Base-by-base conservation (phyloP, 179 eudicot species). In the Nepenthes alata region DNA sequence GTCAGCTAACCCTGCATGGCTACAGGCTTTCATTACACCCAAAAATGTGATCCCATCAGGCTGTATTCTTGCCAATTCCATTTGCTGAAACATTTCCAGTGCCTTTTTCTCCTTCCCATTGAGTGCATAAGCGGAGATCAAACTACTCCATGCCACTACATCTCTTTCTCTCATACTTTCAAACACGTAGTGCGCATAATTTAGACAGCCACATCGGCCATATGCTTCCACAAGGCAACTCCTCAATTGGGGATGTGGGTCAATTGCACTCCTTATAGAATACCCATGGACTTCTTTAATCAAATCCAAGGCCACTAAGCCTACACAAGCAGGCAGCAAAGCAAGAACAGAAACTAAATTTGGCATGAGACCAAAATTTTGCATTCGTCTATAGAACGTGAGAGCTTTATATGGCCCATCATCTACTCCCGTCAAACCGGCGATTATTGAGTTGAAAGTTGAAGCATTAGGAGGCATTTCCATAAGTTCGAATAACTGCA, bases 111-210 rank as follows among this genome's bases (percentile, higher is more conserved):
- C 85, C 67, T 80, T 81, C 11, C 95, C 95, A 54, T 86, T 85
- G 10, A 86, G 71, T 1, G 95, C 85, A 61, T 76, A 78, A 2
- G 89, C 87, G 0, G 89, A 83, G 41, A 86, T 84, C 62, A 86
- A 76, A 72, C 87, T 84, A 48, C 85, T 84, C 94, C 94, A 86
- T 0, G 87, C 82, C 61, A 86, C 89, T 0, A 86, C 89, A 57
- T 86, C 94, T 59, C 81, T 80, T 12, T 76, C 79, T 0, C n/a
- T 38, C 81, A 84, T 75, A 55, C 81, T 67, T 11, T 48, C 47
- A 41, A 86, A 86, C 2, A 84, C 59, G 48, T 1, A 34, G 63
- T 12, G 64, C 25, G 85, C 82, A 64, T 69, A 59, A 3, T 56
- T 71, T 35, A 81, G 68, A 68, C 69, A 74, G 47, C 89, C 89